Conservation (phyloP, 2,329 filamentous ascomycete species). For the Neurospora crassa region DNA sequence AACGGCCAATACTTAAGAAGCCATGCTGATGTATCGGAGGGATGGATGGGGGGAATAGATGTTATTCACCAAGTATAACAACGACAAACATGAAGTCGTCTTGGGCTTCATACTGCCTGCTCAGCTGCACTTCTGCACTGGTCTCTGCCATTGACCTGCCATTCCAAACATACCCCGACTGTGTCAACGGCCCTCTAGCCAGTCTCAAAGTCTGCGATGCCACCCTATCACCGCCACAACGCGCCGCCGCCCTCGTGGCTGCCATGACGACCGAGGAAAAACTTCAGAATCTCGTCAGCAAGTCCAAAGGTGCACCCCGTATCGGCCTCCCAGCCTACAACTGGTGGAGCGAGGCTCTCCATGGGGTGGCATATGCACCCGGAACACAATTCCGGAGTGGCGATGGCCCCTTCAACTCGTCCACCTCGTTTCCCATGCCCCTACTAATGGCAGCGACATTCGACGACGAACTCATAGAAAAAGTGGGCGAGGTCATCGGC, state of each 20-base stretch:
- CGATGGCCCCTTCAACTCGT: conserved; percentile 42
- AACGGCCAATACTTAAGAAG: not conserved
- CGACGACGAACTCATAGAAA: conserved; percentile 49
- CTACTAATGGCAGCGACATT: conserved; percentile 55
- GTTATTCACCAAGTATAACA: too few species aligned
- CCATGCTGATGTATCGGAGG: not conserved
- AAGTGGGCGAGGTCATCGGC: conserved; percentile 43
- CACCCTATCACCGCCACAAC: conserved; percentile 22
- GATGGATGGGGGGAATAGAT: not conserved
- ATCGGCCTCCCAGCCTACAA: conserved; percentile 46
- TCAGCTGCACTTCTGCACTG: not conserved
- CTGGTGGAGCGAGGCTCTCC: conserved; percentile 49
- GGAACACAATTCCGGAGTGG: conserved; percentile 42
- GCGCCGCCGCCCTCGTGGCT: conserved; percentile 38
- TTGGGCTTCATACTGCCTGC: not conserved
- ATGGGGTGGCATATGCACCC: conserved; percentile 42
- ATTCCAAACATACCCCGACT: conserved; percentile 11
- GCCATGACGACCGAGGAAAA: conserved; percentile 44
- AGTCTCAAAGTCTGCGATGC: conserved; percentile 12
- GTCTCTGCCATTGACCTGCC: conserved; percentile 3
- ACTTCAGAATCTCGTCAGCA: conserved; percentile 34
- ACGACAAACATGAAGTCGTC: not conserved
- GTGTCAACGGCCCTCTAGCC: conserved; percentile 9
- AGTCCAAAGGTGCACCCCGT: conserved; percentile 36
- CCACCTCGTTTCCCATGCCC: conserved; percentile 57